phyloP scores from a whole-genome alignment of 116 monocot genomes.

The Papilionanthe hybrid region DNA sequence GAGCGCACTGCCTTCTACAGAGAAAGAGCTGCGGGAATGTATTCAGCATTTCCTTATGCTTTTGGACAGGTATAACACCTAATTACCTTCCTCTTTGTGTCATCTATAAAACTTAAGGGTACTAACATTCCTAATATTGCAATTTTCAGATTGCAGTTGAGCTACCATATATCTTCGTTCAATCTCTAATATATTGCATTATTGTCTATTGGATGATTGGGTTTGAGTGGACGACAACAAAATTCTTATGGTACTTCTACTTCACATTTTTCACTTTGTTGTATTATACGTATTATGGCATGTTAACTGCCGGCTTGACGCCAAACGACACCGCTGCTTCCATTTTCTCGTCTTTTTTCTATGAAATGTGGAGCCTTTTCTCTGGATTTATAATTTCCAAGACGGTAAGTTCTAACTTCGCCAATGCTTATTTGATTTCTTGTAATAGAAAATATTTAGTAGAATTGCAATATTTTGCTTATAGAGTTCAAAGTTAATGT shows the following conservation, averaged over 20 bases:
- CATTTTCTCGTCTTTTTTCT: slow-evolving; percentile 21
- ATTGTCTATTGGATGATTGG: slow-evolving; percentile 23
- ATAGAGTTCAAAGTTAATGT: too few relatives aligned
- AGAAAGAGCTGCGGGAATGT: slow-evolving; percentile 18
- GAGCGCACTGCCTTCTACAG: slow-evolving; percentile 38
- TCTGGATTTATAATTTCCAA: slow-evolving; percentile 20
- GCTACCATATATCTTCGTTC: slow-evolving; percentile 12
- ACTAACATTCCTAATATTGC: neutral
- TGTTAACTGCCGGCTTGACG: slow-evolving; percentile 25
- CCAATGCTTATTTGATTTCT: too few relatives aligned
- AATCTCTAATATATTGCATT: slow-evolving; percentile 2
- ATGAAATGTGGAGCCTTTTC: slow-evolving; percentile 28
- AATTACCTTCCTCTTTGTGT: too few relatives aligned
- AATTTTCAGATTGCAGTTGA: slow-evolving; percentile 13
- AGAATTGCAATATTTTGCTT: too few relatives aligned
- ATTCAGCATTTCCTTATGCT: slow-evolving; percentile 38
- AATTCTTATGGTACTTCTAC: slow-evolving; percentile 34
- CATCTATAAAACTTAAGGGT: too few relatives aligned
- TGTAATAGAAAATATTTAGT: too few relatives aligned
- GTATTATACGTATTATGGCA: slow-evolving; percentile 30
- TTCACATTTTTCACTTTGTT: slow-evolving; percentile 33
- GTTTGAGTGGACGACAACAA: slow-evolving; percentile 28
- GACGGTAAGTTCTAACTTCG: neutral
- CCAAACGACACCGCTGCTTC: slow-evolving; percentile 23
- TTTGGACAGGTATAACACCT: slow-evolving; percentile 28